Percentiles rank a stretch among this genome's conserved stretches.
These are phyloP conservation scores for Fusarium protoensiforme DNA, from an alignment of 2,329 filamentous ascomycete species.

Conservation along the genomic window DNA sequence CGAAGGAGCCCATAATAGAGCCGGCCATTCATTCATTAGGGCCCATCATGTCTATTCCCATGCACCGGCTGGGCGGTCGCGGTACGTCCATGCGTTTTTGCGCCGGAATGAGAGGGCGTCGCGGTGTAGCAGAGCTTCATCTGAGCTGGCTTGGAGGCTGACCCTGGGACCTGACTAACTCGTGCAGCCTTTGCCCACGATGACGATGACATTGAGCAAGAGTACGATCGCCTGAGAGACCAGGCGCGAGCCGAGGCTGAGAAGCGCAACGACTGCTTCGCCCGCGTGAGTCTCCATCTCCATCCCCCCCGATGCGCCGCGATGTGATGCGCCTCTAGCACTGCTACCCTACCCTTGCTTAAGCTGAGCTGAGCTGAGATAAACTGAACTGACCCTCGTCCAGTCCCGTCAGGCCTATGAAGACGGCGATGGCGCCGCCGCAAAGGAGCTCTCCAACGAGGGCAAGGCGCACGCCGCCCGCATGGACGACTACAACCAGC, in stretches of 20 bases:
- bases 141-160: slow-evolving; percentile 11
- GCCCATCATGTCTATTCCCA: slow-evolving; percentile 52
- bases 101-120: slow-evolving; percentile 19
- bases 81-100: slow-evolving; percentile 49
- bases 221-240: slow-evolving; percentile 92
- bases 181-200: slow-evolving; percentile 78
- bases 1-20: neutral
- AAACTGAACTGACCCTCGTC: no score
- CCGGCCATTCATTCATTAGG: neutral
- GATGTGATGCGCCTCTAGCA: neutral
- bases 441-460: slow-evolving; percentile 85
- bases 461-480: slow-evolving; percentile 85
- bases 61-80: slow-evolving; percentile 57
- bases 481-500: slow-evolving; percentile 90
- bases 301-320: neutral
- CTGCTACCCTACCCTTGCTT: neutral
- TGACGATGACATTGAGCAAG: slow-evolving; percentile 76
- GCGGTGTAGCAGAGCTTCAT: slow-evolving; percentile 5
- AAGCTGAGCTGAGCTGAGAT: slow-evolving; percentile 9
- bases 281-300: slow-evolving; percentile 64
- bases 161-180: slow-evolving; percentile 20
- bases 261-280: slow-evolving; percentile 82
- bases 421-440: slow-evolving; percentile 82
- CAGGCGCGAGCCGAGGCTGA: slow-evolving; percentile 83
- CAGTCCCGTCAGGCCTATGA: slow-evolving; percentile 84